Base-by-base conservation (phyloP, 768 basidiomycete genomes). In the Serendipita indica region DNA sequence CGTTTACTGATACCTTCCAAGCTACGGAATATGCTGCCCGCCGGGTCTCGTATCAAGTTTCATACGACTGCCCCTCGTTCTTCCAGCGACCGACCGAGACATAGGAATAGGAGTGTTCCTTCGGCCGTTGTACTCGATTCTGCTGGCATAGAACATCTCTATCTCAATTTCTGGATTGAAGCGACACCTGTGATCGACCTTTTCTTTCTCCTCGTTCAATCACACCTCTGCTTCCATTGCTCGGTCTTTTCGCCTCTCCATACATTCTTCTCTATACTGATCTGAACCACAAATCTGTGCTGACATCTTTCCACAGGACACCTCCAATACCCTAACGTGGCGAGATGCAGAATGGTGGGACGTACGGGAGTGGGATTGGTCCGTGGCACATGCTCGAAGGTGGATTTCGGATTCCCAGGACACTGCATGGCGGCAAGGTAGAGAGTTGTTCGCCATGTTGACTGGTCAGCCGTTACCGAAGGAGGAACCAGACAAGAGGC, bases 31-130 rank as follows among this genome's bases (percentile, higher is more conserved):
- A n/a, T 54, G n/a, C 49, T 54, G 10, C 49, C 49, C 12, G 22
- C 49, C 16, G 22, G 22, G 10, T 20, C 49, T 7, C 49, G 32
- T 54, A 54, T 54, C 32, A 54, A 54, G 32, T 54, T 54, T 18
- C 49, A 54, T 28, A 54, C 49, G 5, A 22, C 49, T 28, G 16
- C 49, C 10, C 49, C 49, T 25, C 20, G 25, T n/a, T 87, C 89
- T 2, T 82, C 84, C n/a, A 69, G 74, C 35, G 67, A 77, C 57
- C 80, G 87, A 28, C 89, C 89, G 12, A 79, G 87, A 58, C 89
- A 90, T 66, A 79, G 89, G 18, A 86, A 87, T 64, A 79, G 86
- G 65, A 84, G 85, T 70, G 84, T 89, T 41, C 80, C 80, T 5
- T 89, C 88, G 18, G 83, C 87, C 60, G 76, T 89, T 61, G 79